Percentiles rank a stretch among this genome's conserved stretches.
Conservation (phyloP, 345 rosid genomes). For the Conringia planisiliqua region DNA sequence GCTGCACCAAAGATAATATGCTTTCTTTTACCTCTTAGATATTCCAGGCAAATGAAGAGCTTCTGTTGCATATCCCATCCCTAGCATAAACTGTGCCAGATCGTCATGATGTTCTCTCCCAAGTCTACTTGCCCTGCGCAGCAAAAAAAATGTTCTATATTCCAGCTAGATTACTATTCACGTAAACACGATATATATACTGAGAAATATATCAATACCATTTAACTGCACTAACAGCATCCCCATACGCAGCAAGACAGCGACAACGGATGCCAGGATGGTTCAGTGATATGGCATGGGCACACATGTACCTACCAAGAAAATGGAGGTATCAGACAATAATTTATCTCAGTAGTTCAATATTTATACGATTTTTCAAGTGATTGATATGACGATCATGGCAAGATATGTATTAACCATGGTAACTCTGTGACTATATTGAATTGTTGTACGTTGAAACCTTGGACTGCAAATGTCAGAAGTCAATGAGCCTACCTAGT, state of each 20-base stretch:
- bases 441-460: not conserved
- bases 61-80: slow-evolving; percentile 99
- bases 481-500: slow-evolving; percentile 4
- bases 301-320: slow-evolving; percentile 81
- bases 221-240: slow-evolving; percentile 97
- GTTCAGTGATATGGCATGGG: slow-evolving; percentile 92
- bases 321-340: slow-evolving; percentile 3
- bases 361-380: not conserved
- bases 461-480: not conserved
- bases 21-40: slow-evolving; percentile 72
- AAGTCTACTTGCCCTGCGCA: slow-evolving; percentile 94
- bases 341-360: slow-evolving; percentile 2
- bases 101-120: slow-evolving; percentile 99
- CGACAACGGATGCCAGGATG: slow-evolving; percentile 99
- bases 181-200: not conserved
- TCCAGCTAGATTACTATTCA: not conserved
- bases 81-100: slow-evolving; percentile 94
- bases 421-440: not conserved
- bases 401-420: not conserved
- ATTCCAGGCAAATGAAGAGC: slow-evolving; percentile 99
- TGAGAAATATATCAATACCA: slow-evolving; percentile 49
- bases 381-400: slow-evolving; percentile 10
- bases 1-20: not conserved
- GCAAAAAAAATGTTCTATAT: not conserved
- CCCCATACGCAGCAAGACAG: slow-evolving; percentile 97